Conservation (phyloP, 2,329 filamentous ascomycete genomes). For the Curvularia eragrostidis region DNA sequence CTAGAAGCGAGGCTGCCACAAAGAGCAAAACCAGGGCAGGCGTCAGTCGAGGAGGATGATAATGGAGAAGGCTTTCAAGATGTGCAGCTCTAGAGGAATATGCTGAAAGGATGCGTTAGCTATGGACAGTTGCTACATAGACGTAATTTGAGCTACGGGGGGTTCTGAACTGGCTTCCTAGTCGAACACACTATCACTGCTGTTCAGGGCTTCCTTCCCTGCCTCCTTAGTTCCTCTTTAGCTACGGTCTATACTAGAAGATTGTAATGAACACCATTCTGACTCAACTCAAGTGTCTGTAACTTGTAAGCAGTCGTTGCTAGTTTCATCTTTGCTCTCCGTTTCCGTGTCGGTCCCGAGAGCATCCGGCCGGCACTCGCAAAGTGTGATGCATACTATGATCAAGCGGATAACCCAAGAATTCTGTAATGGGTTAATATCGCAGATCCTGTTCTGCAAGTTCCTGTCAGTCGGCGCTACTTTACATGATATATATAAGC, state of each 20-base stretch:
- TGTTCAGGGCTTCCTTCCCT: background rate
- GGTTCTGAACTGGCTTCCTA: background rate
- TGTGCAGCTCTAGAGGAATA: slow-evolving; percentile 30
- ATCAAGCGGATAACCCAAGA: background rate
- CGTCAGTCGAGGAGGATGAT: slow-evolving; percentile 40
- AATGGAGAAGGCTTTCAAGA: slow-evolving; percentile 47
- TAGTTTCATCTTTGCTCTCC: background rate
- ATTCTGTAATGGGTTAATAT: background rate
- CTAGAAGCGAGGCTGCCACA: slow-evolving; percentile 39
- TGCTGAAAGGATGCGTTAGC: background rate
- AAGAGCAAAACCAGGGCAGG: slow-evolving; percentile 35
- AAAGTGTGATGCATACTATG: background rate
- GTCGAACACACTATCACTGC: background rate
- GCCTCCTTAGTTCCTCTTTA: background rate
- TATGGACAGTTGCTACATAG: background rate
- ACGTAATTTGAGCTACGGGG: too few species aligned
- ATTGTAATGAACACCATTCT: slow-evolving; percentile 12
- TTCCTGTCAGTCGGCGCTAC: background rate
- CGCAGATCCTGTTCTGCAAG: background rate
- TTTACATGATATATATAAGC: background rate
- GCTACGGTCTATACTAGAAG: slow-evolving; percentile 5
- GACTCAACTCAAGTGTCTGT: background rate
- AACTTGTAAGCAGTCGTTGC: background rate
- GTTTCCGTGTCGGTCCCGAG: background rate
- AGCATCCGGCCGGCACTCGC: background rate